phyloP scores from a whole-genome alignment of 306 rosid genomes.

The Prunus mume region DNA sequence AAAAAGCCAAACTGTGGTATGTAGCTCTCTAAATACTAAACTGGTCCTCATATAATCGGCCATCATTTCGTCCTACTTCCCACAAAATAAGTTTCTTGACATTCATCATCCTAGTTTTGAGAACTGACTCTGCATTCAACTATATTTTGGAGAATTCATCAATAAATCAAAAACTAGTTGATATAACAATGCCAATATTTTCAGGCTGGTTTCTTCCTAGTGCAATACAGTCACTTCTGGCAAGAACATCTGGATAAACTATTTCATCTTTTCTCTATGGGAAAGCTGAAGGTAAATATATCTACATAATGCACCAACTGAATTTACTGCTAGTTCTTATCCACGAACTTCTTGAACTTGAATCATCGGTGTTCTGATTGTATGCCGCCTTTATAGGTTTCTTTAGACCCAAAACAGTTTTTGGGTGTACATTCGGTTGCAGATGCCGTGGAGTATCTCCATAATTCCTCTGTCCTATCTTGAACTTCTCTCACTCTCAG shows the following conservation, averaged over 20 bases:
- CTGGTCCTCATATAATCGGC: neutral
- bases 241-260: conserved; percentile 82
- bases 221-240: conserved; percentile 78
- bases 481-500: neutral
- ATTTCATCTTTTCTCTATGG: conserved; percentile 53
- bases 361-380: neutral
- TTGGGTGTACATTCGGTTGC: conserved; percentile 67
- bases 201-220: conserved; percentile 92
- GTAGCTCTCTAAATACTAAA: conserved; percentile 32
- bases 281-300: conserved; percentile 70
- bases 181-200: conserved; percentile 11
- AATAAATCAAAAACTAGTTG: neutral
- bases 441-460: conserved; percentile 93
- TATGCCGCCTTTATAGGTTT: conserved; percentile 42
- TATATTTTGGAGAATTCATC: neutral
- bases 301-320: neutral
- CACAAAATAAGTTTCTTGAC: neutral
- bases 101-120: neutral
- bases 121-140: neutral
- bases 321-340: neutral
- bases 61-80: too few species aligned
- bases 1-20: conserved; percentile 94
- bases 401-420: conserved; percentile 75
- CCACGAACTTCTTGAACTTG: neutral
- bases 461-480: conserved; percentile 33